Evolutionary conservation across 1,284 basidiomycete genomes (phyloP).

Genomic region (Ganoderma leucocontextum): DNA sequence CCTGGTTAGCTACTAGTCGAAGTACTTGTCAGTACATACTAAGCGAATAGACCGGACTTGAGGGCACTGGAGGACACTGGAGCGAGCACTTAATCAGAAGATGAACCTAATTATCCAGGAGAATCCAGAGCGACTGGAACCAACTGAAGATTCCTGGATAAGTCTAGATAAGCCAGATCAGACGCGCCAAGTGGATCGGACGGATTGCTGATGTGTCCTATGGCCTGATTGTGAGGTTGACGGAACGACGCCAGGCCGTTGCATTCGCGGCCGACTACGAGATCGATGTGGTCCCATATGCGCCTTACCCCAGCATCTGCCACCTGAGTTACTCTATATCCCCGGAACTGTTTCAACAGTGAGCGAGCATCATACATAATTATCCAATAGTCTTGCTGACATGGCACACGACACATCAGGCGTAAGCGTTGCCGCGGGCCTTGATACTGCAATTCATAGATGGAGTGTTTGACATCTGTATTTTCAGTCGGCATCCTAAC

Average conservation of each 20-base stretch:
- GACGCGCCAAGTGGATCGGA: no score
- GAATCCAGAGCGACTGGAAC: no score
- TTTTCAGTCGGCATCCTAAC: conserved; percentile 7
- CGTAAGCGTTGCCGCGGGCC: background rate
- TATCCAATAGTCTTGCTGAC: background rate
- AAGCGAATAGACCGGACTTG: no score
- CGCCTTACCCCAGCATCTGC: background rate
- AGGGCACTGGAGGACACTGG: no score
- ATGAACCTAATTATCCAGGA: no score
- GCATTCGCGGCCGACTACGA: background rate
- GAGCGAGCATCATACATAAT: background rate
- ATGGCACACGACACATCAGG: background rate
- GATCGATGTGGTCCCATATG: background rate
- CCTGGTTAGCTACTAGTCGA: no score
- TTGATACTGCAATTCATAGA: background rate
- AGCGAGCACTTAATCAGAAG: no score
- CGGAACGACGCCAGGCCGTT: background rate
- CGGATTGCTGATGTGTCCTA: no score
- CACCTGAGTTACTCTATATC: background rate
- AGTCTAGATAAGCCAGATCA: no score
- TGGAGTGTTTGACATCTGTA: background rate
- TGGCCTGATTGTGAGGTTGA: background rate
- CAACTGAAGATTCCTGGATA: no score
- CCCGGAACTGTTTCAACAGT: background rate
- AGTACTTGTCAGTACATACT: no score